Evolutionary conservation across 2,329 filamentous ascomycete genomes (phyloP), one percentile per base, ranked within the genome.

Genomic region (Pyrenophora graminea): DNA sequence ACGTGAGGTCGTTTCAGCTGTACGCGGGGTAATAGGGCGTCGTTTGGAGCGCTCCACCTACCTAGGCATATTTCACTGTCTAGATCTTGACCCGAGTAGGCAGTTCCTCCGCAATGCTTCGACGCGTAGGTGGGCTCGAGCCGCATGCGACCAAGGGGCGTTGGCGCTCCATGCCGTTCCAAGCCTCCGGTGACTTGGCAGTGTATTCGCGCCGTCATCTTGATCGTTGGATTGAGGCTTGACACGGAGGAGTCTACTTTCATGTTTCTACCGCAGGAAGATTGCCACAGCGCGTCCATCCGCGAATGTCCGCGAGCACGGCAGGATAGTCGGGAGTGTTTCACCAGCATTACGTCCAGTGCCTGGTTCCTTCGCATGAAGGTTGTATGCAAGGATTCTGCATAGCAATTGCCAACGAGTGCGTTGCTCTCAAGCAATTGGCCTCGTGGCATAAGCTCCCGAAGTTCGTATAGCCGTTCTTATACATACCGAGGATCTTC

Each of bases 171-270:
- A 13, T 43, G 21, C 39, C 45, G 45, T 41, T 19, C 49, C 49
- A 52, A 52, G 49, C 45, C 49, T 41, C 34, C 39, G 45, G 34
- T 15, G n/a, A 25, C 49, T 52, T 52, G 49, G 49, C 49, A n/a
- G 7, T n/a, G 6, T 31, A 15, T 19, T 23, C n/a, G 33, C 36
- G 39, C 21, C 39, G 45, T 48, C 45, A 52, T 44, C 8, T 6
- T 39, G 45, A 39, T 33, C 34, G 18, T 39, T n/a, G n/a, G 31
- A 19, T 30, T 31, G 34, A 30, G 30, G 13, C 38, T 38, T 38
- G 18, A 23, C 9, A 15, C 13, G 37, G 19, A 33, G n/a, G 33
- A 25, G 25, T n/a, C 23, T 18, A 10, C 33, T 13, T 21, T 32
- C 10, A 39, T 33, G 21, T 39, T 30, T 3, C 25, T 8, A 21